Evolutionary conservation across 2,329 filamentous ascomycete species (phyloP), one percentile per base, ranked within the genome.

Genomic region (Xylaria polymorpha): DNA sequence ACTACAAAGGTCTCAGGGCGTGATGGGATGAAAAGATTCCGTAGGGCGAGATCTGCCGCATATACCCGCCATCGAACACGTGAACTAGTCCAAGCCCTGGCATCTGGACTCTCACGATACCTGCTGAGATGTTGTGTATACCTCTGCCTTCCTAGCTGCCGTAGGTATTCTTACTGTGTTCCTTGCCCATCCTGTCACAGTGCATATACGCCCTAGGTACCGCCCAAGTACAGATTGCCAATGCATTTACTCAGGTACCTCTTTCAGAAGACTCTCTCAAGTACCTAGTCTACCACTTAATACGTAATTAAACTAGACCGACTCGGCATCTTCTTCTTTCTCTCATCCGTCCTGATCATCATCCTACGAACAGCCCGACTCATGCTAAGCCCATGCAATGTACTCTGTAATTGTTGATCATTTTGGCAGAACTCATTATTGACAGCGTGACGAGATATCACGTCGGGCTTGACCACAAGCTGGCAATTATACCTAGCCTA

Each of bases 11-110:
- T 8, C 22, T 51, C 20, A 60, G 48, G 46, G 67, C 62, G 62
- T 66, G 55, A 64, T 67, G 67, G 64, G 64, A 69, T 53, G 67
- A 67, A 67, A 67, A 69, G 55, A 58, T 58, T 60, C 67, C 67
- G 59, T 50, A 64, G 46, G 44, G 64, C 64, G 56, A 63, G 64
- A 69, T 69, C 63, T 69, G 20, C 67, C 44, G 67, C 50, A 59
- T 63, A 60, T 56, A 61, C 63, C 63, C 63, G 59, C 63, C 53
- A 41, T 56, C 46, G 41, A 66, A 44, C 59, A 66, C 43, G 53
- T 60, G 55, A 69, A 62, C 53, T 66, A 61, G 53, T 56, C 29
- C 53, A 56, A 56, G 20, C 57, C 51, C 57, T 68, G 56, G 57
- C 51, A 44, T 57, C 20, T 61, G 15, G 29, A 57, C 56, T 53